Conservation (phyloP, 2,329 filamentous ascomycete genomes). For the Metarhizium anisopliae region DNA sequence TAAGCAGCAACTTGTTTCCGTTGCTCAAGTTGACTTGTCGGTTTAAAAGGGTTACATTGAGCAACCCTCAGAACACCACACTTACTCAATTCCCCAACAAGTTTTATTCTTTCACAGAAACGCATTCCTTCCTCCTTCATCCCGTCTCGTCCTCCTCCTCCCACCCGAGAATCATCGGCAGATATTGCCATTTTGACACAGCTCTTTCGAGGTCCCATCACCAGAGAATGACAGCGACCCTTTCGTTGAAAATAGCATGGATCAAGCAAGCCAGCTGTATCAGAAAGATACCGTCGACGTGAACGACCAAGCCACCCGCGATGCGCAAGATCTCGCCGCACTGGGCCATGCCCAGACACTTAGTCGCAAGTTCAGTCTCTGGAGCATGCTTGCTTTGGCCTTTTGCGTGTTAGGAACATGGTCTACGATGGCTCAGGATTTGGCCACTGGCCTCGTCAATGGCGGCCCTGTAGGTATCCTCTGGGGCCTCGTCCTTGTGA, state of each 20-base stretch:
- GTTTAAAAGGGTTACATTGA: background rate
- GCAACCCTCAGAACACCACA: background rate
- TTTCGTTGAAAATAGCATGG: constrained; percentile 5
- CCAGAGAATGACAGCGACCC: constrained; percentile 7
- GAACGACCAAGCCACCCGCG: constrained; percentile 14
- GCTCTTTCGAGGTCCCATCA: background rate
- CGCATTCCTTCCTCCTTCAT: background rate
- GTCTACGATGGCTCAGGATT: constrained; percentile 44
- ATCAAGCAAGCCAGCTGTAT: constrained; percentile 6
- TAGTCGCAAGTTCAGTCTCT: constrained; percentile 39
- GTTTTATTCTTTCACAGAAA: background rate
- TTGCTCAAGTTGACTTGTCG: background rate
- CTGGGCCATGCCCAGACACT: constrained; percentile 31
- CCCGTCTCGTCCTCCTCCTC: background rate
- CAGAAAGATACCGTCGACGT: background rate
- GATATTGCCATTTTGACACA: background rate
- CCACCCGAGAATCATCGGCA: background rate
- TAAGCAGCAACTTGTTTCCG: background rate
- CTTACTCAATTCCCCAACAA: background rate
- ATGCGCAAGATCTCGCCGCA: constrained; percentile 30
- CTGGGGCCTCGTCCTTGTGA: constrained; percentile 46
- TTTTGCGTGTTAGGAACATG: constrained; percentile 51
- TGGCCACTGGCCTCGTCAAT: constrained; percentile 40
- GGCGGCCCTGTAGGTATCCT: constrained; percentile 45
- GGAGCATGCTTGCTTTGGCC: constrained; percentile 48